A percentile compares a stretch with the other conserved stretches of the same genome.
Conservation (phyloP, 768 basidiomycete genomes). For the Suillus luteus region DNA sequence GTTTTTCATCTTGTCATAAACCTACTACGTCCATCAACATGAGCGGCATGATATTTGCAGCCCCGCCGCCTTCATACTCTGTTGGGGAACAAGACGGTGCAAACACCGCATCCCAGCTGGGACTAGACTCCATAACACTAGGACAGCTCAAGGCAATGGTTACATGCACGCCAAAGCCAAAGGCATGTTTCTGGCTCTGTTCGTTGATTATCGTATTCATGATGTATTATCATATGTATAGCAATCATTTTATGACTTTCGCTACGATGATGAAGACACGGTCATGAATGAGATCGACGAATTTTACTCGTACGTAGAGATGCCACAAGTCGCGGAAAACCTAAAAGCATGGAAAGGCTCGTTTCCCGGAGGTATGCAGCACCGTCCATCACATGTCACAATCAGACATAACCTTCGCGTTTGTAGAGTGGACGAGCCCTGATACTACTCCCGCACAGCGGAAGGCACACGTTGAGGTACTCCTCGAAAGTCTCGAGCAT, state of each 20-base stretch:
- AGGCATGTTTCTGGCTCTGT: conserved; percentile 45
- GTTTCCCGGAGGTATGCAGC: conserved; percentile 66
- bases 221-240: conserved; percentile 34
- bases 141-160: conserved; percentile 81
- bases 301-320: conserved; percentile 97
- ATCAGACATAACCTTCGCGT: conserved; percentile 9
- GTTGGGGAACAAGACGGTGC: conserved; percentile 34
- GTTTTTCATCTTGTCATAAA: background rate
- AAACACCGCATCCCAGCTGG: conserved; percentile 39
- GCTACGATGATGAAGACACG: conserved; percentile 95
- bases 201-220: conserved; percentile 21
- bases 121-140: conserved; percentile 74
- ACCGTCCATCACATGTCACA: conserved; percentile 1
- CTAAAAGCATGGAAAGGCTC: conserved; percentile 86
- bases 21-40: conserved; percentile 13
- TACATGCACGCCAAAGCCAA: conserved; percentile 68
- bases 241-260: conserved; percentile 89
- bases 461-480: conserved; percentile 72
- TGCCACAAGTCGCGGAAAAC: conserved; percentile 87
- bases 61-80: conserved; percentile 28
- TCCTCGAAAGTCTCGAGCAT: conserved; percentile 88
- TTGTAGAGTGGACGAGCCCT: conserved; percentile 75
- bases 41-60: conserved; percentile 37
- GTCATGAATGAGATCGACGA: conserved; percentile 96
- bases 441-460: conserved; percentile 58